These are phyloP conservation scores for Sphagnurus paluster DNA, from an alignment of 1,284 basidiomycete species.

Conservation along the genomic window DNA sequence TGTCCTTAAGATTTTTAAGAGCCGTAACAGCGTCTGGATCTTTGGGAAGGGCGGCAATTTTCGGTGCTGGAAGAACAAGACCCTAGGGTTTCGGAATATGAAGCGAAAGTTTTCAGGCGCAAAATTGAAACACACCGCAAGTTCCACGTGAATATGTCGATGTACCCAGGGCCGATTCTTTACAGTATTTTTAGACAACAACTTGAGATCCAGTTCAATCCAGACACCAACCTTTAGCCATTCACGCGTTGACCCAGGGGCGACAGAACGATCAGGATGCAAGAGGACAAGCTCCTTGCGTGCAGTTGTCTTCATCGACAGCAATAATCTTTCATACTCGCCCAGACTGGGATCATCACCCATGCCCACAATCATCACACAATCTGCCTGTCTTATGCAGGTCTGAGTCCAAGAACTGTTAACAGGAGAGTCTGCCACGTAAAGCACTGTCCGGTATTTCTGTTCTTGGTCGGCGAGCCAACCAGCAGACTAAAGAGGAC, in stretches of 20 bases:
- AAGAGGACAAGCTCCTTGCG: conserved; percentile 95
- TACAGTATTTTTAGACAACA: conserved; percentile 11
- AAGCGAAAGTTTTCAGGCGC: not conserved
- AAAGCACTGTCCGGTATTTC: conserved; percentile 86
- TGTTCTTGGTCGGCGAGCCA: conserved; percentile 97
- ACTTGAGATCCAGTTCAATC: not conserved
- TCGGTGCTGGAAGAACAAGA: conserved; percentile 64
- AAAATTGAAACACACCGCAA: conserved; percentile 55
- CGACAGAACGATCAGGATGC: conserved; percentile 89
- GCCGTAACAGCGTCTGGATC: conserved; percentile 91
- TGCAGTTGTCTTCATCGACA: conserved; percentile 96
- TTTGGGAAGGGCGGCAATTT: conserved; percentile 54
- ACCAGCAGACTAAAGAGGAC: conserved; percentile 43
- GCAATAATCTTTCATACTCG: conserved; percentile 90
- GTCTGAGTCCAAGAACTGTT: conserved; percentile 97
- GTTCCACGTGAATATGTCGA: conserved; percentile 89
- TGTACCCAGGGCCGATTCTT: conserved; percentile 94
- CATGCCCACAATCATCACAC: conserved; percentile 93
- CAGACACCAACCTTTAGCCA: conserved; percentile 82
- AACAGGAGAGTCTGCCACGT: conserved; percentile 92
- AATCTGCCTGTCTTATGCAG: conserved; percentile 95
- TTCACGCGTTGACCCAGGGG: conserved; percentile 90
- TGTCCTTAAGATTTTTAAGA: conserved; percentile 88
- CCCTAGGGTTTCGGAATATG: conserved; percentile 41
- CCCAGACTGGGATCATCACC: conserved; percentile 89